Conservation (phyloP, 2,329 filamentous ascomycete species). For the Phoma herbarum region DNA sequence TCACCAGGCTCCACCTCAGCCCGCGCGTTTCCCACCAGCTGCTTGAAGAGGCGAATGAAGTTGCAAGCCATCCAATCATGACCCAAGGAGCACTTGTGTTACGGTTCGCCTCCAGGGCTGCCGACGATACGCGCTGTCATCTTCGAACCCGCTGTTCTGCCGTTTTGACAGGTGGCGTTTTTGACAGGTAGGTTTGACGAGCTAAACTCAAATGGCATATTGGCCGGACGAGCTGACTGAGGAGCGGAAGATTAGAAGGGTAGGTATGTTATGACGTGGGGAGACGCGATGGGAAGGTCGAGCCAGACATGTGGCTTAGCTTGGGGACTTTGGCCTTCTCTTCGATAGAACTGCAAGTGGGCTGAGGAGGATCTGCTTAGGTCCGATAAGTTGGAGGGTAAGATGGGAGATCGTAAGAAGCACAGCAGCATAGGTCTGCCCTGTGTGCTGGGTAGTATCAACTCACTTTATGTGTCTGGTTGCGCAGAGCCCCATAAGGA, state of each 20-base stretch:
- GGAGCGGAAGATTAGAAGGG: neutral
- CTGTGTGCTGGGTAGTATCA: too few species aligned
- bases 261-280: neutral
- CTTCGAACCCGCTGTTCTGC: constrained; percentile 1
- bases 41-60: too few species aligned
- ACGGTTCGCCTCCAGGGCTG: neutral
- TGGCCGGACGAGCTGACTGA: neutral
- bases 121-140: constrained; percentile 7
- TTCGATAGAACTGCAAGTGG: too few species aligned
- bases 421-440: too few species aligned
- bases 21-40: neutral
- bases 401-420: too few species aligned
- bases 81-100: neutral
- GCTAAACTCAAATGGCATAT: neutral
- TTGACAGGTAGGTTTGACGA: neutral
- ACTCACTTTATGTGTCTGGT: too few species aligned
- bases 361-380: too few species aligned
- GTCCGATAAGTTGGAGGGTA: too few species aligned
- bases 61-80: neutral
- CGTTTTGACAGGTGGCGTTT: constrained; percentile 5
- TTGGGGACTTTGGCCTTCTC: too few species aligned
- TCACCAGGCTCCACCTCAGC: neutral
- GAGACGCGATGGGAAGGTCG: too few species aligned
- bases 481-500: too few species aligned
- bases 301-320: too few species aligned